These are phyloP conservation scores for Aspergillus fumigatiaffinis DNA, from an alignment of 2,329 filamentous ascomycete genomes.

Conservation along the genomic window DNA sequence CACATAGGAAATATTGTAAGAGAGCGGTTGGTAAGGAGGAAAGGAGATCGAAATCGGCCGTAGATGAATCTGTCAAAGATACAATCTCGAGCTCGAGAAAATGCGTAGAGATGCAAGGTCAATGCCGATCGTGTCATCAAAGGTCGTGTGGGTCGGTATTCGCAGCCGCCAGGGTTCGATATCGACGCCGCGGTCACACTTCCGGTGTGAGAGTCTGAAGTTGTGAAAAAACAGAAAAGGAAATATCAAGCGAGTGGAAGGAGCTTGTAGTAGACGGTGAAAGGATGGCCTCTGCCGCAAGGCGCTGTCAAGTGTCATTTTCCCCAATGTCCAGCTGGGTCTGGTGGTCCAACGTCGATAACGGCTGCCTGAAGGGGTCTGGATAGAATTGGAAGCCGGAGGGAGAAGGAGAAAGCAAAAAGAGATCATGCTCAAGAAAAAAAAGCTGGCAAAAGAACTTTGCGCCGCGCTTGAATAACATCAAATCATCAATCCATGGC, in stretches of 20 bases:
- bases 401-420: slow-evolving; percentile 15
- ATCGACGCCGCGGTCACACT: slow-evolving; percentile 7
- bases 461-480: slow-evolving; percentile 10
- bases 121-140: neutral
- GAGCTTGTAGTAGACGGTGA: slow-evolving; percentile 5
- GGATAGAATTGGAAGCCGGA: slow-evolving; percentile 4
- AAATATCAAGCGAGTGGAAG: slow-evolving; percentile 17
- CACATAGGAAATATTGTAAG: slow-evolving; percentile 20
- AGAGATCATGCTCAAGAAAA: slow-evolving; percentile 8
- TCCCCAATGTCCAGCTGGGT: neutral
- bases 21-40: slow-evolving; percentile 11
- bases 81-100: neutral
- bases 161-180: neutral
- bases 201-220: neutral
- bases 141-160: neutral
- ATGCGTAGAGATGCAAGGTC: neutral
- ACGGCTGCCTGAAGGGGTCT: neutral
- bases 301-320: neutral
- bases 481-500: slow-evolving; percentile 22
- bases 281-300: neutral
- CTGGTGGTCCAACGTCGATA: neutral
- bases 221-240: slow-evolving; percentile 8
- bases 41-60: slow-evolving; percentile 2
- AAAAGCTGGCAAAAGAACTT: slow-evolving; percentile 2
- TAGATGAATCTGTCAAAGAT: neutral